These are phyloP conservation scores for Clavispora carvajalis DNA, from an alignment of 805 yeast species.

Conservation along the genomic window DNA sequence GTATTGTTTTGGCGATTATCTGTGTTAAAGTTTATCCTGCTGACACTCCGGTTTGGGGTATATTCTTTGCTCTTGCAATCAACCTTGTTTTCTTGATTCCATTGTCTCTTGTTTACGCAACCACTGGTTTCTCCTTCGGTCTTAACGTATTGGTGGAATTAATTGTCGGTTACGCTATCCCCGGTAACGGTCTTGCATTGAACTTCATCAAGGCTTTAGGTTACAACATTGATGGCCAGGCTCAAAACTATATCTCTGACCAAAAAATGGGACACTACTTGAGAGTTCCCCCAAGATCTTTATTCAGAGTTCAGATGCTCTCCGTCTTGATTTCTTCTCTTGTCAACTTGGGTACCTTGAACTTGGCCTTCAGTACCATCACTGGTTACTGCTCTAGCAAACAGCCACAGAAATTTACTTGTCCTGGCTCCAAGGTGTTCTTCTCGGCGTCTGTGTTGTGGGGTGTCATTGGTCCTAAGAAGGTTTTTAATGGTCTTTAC, in stretches of 20 bases:
- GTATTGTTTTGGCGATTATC: constrained; percentile 28
- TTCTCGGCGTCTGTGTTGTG: constrained; percentile 56
- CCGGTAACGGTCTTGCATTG: constrained; percentile 32
- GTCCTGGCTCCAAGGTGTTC: constrained; percentile 28
- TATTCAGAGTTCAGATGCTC: constrained; percentile 39
- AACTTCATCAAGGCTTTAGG: constrained; percentile 55
- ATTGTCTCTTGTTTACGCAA: constrained; percentile 22
- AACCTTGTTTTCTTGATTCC: constrained; percentile 31
- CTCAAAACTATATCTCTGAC: constrained; percentile 48
- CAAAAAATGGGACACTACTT: constrained; percentile 63
- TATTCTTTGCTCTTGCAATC: constrained; percentile 29
- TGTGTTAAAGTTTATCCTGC: constrained; percentile 28
- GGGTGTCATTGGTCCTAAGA: constrained; percentile 56
- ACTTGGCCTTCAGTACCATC: constrained; percentile 27
- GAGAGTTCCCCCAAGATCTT: constrained; percentile 56
- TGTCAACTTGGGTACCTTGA: constrained; percentile 18
- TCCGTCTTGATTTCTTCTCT: constrained; percentile 19
- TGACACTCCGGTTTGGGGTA: constrained; percentile 33
- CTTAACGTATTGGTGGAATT: constrained; percentile 34
- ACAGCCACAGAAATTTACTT: constrained; percentile 40
- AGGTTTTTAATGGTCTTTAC: constrained; percentile 28
- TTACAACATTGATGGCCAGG: constrained; percentile 52
- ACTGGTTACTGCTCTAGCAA: constrained; percentile 32
- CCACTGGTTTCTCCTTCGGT: constrained; percentile 29
- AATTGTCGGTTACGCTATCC: constrained; percentile 33